Conservation (phyloP, 805 yeast species). For the Pichia paraexigua region DNA sequence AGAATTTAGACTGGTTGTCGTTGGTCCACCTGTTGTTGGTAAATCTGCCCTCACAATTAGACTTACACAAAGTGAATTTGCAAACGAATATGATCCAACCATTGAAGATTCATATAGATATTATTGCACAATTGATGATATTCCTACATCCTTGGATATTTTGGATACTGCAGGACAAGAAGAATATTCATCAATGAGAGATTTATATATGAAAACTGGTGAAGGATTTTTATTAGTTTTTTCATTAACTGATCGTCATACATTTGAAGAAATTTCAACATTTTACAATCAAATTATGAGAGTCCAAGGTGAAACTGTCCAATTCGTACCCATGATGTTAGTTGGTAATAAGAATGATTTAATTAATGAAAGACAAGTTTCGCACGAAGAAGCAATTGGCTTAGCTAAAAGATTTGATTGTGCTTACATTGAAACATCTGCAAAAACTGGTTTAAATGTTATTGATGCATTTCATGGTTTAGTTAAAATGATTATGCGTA, state of each 20-base stretch:
- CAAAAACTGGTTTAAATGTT: constrained; percentile 85
- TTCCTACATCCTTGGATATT: constrained; percentile 73
- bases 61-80: constrained; percentile 88
- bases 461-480: constrained; percentile 29
- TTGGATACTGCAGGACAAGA: constrained; percentile 98
- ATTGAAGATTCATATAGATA: constrained; percentile 90
- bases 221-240: constrained; percentile 90
- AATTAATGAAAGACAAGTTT: constrained; percentile 53
- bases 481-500: constrained; percentile 27
- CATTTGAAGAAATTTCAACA: constrained; percentile 76
- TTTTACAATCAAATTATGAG: constrained; percentile 48
- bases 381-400: constrained; percentile 47
- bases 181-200: constrained; percentile 89
- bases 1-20: constrained; percentile 90
- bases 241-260: constrained; percentile 74
- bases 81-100: constrained; percentile 97
- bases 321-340: constrained; percentile 65
- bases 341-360: constrained; percentile 75
- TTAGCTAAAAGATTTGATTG: constrained; percentile 62
- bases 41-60: constrained; percentile 94
- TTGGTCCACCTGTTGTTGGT: constrained; percentile 99
- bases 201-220: constrained; percentile 93
- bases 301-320: constrained; percentile 40
- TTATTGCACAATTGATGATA: constrained; percentile 75
- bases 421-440: constrained; percentile 85